Conservation (phyloP, 2,329 filamentous ascomycete genomes). For the Arthroderma sp. region DNA sequence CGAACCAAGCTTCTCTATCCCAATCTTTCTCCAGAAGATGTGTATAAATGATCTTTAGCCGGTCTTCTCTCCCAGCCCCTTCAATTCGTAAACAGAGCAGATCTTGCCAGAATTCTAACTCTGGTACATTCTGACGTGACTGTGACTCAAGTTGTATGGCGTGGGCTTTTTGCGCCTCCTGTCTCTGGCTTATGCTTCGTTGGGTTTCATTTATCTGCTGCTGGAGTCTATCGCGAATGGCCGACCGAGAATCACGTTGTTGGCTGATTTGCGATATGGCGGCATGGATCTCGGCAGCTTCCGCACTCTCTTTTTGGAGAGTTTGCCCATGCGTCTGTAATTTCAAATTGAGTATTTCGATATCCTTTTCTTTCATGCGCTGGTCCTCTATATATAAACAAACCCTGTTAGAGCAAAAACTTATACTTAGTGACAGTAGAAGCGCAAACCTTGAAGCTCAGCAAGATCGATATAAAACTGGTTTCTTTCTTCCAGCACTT, state of each 20-base stretch:
- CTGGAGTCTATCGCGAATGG: constrained; percentile 45
- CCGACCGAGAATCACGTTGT: constrained; percentile 44
- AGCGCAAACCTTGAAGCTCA: constrained; percentile 64
- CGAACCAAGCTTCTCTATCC: constrained; percentile 87
- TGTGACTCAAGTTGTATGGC: constrained; percentile 69
- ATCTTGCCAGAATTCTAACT: constrained; percentile 91
- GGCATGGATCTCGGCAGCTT: constrained; percentile 50
- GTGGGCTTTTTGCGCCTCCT: constrained; percentile 37
- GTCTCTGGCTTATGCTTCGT: constrained; percentile 34
- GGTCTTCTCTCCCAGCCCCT: constrained; percentile 70
- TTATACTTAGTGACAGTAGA: constrained; percentile 6
- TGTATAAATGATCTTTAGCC: constrained; percentile 79
- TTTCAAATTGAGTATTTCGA: constrained; percentile 58
- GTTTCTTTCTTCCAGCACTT: constrained; percentile 84
- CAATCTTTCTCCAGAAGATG: constrained; percentile 78
- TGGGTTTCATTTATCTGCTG: constrained; percentile 43
- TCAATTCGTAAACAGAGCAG: constrained; percentile 84
- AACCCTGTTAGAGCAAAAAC: background rate
- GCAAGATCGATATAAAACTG: constrained; percentile 83
- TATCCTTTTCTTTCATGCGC: constrained; percentile 75
- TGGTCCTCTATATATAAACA: constrained; percentile 58
- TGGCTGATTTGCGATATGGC: constrained; percentile 46
- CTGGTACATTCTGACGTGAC: constrained; percentile 76
- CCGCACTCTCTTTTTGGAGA: constrained; percentile 48
- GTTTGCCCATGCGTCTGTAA: constrained; percentile 44